Evolutionary conservation across 208 protist genomes (phyloP).

Genomic region (Trypanosoma theileri): DNA sequence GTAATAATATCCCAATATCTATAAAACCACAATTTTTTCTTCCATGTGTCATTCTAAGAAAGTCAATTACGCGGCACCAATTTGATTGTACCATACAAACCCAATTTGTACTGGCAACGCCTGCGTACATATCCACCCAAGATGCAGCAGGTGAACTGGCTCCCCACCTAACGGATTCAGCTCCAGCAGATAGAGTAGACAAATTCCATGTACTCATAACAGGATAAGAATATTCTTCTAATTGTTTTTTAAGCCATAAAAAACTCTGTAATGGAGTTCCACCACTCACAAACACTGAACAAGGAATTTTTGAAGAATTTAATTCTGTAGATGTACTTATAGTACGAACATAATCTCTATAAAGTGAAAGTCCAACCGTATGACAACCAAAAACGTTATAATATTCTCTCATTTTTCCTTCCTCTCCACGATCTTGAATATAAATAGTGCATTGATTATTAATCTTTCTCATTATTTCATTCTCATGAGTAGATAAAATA

Average conservation of each 20-base stretch:
- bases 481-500: background rate
- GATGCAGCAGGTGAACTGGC: slow-evolving; percentile 25
- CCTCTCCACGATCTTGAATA: slow-evolving; percentile 30
- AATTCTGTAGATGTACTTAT: slow-evolving; percentile 6
- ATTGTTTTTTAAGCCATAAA: slow-evolving; percentile 12
- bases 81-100: slow-evolving; percentile 38
- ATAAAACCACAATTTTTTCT: slow-evolving; percentile 31
- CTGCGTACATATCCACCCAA: slow-evolving; percentile 37
- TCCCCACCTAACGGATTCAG: slow-evolving; percentile 31
- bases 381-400: slow-evolving; percentile 41
- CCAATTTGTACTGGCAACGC: slow-evolving; percentile 31
- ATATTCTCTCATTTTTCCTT: slow-evolving; percentile 35
- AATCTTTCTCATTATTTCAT: background rate
- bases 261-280: slow-evolving; percentile 23
- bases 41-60: slow-evolving; percentile 36
- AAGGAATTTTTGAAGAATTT: background rate
- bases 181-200: slow-evolving; percentile 1
- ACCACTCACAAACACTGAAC: slow-evolving; percentile 30
- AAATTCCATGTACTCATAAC: slow-evolving; percentile 35
- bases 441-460: slow-evolving; percentile 17
- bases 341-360: slow-evolving; percentile 10
- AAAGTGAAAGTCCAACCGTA: slow-evolving; percentile 20
- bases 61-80: slow-evolving; percentile 39
- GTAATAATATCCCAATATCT: slow-evolving; percentile 26
- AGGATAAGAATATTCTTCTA: background rate